These are phyloP conservation scores for Elsinoe batatas DNA, from an alignment of 2,329 filamentous ascomycete species.

Conservation along the genomic window DNA sequence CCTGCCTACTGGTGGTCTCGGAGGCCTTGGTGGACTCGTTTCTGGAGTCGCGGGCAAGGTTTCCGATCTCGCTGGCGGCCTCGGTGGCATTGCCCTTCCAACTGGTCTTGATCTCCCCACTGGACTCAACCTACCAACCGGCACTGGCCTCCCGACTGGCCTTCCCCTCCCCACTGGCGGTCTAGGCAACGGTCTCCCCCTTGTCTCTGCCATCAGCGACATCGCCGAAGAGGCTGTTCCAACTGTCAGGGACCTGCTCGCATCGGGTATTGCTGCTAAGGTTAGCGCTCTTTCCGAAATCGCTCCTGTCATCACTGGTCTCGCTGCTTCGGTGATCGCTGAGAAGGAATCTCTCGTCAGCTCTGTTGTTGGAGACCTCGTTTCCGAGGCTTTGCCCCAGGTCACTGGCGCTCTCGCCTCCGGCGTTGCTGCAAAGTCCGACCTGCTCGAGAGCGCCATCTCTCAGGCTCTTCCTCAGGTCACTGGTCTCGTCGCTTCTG, in stretches of 20 bases:
- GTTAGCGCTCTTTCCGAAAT: not conserved
- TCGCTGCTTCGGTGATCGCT: not conserved
- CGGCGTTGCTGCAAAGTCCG: not conserved
- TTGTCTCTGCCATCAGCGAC: not conserved
- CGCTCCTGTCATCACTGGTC: not conserved
- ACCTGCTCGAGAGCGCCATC: not conserved
- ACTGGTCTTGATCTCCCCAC: not conserved
- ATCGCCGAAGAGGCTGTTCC: not conserved
- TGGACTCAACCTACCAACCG: too few species aligned
- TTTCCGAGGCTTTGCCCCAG: not conserved
- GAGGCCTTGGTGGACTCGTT: not conserved
- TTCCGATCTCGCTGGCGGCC: not conserved
- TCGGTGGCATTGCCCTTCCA: not conserved
- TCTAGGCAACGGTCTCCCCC: not conserved
- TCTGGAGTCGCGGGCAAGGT: not conserved
- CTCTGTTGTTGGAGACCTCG: not conserved
- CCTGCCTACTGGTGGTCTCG: not conserved
- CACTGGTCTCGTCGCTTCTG: not conserved
- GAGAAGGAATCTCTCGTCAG: not conserved
- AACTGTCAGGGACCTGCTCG: not conserved
- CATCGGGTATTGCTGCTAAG: conserved; percentile 1
- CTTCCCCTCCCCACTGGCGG: not conserved
- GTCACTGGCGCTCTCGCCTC: not conserved
- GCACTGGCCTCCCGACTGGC: not conserved
- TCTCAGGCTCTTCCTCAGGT: conserved; percentile 4